Base-by-base conservation (phyloP, 495 filamentous ascomycete genomes). In the Filosporella fistucella region DNA sequence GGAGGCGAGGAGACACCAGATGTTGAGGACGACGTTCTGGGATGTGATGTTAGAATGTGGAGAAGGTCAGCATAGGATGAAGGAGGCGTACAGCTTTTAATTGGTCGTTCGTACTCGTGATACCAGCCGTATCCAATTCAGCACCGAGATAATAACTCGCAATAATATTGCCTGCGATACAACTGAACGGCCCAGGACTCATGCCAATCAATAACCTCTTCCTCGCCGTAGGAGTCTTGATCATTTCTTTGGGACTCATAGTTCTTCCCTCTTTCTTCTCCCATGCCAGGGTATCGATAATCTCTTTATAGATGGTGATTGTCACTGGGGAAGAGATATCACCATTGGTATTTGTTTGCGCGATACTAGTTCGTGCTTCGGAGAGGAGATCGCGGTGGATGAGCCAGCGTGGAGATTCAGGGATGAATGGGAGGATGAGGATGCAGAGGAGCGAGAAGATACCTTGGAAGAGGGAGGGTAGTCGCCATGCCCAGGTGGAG, bases 371-470 rank as follows among this genome's bases (percentile, higher is more conserved):
- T 28, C 73, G 61, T 11, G 76, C 77, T 17, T 76, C 61, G n/a
- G 74, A 72, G 16, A 68, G 30, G 4, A 63, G 63, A 10, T 67
- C 68, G 39, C 71, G 61, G 36, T 72, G 69, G 24, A 82, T 72
- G 13, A 81, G 67, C 77, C 77, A 82, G 51, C 78, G 74, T 9
- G 78, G 77, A 2, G 75, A 79, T 64, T 80, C 77, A 2, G 78
- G 78, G 21, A 70, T 57, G 55, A 68, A 65, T 16, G 49, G 54
- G 13, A 57, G 18, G 10, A 57, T 30, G 14, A 46, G 0, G 18
- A 57, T 50, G 35, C 47, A 52, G 14, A 57, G 25, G 9, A 49
- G 1, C 8, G 43, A 45, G 38, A 51, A 51, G 24, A 57, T 42
- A 8, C 48, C 48, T 21, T 57, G 54, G 12, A 57, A 41, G 14